Evolutionary conservation across 2,329 filamentous ascomycete species (phyloP).

Genomic region (Pseudohalonectria lignicola): DNA sequence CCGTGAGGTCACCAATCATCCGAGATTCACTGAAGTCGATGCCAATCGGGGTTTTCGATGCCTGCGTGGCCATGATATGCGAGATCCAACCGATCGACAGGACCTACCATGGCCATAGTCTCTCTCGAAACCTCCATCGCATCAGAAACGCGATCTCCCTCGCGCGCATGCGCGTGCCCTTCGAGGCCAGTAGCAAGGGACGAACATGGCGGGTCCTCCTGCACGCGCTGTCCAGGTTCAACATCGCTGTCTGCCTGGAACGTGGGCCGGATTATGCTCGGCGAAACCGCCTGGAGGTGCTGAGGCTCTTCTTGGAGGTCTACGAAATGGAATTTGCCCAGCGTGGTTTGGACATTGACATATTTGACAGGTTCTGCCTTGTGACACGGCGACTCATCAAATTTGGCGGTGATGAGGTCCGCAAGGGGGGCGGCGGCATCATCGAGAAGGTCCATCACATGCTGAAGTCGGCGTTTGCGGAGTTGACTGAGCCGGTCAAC

Average conservation of each 20-base stretch:
- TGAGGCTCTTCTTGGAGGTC: slow-evolving; percentile 20
- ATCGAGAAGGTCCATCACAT: slow-evolving; percentile 7
- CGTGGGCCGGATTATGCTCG: neutral
- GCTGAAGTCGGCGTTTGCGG: slow-evolving; percentile 9
- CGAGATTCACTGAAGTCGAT: no score
- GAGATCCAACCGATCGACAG: slow-evolving; percentile 20
- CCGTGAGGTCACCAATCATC: no score
- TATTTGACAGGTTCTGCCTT: slow-evolving; percentile 24
- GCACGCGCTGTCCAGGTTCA: slow-evolving; percentile 21
- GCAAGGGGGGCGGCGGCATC: neutral
- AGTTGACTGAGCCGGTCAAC: slow-evolving; percentile 15
- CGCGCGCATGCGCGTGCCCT: slow-evolving; percentile 13
- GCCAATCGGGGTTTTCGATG: slow-evolving; percentile 28
- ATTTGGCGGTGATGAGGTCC: slow-evolving; percentile 4
- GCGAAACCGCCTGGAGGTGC: slow-evolving; percentile 15
- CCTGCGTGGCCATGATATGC: slow-evolving; percentile 41
- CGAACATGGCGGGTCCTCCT: slow-evolving; percentile 29
- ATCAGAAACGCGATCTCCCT: slow-evolving; percentile 21
- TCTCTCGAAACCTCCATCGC: neutral
- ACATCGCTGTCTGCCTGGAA: slow-evolving; percentile 16
- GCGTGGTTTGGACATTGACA: slow-evolving; percentile 19
- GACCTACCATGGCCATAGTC: neutral
- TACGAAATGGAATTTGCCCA: slow-evolving; percentile 12
- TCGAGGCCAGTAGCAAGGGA: neutral
- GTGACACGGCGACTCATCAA: slow-evolving; percentile 18